phyloP scores from a whole-genome alignment of 768 basidiomycete genomes.

The Tricholoma matsutake region DNA sequence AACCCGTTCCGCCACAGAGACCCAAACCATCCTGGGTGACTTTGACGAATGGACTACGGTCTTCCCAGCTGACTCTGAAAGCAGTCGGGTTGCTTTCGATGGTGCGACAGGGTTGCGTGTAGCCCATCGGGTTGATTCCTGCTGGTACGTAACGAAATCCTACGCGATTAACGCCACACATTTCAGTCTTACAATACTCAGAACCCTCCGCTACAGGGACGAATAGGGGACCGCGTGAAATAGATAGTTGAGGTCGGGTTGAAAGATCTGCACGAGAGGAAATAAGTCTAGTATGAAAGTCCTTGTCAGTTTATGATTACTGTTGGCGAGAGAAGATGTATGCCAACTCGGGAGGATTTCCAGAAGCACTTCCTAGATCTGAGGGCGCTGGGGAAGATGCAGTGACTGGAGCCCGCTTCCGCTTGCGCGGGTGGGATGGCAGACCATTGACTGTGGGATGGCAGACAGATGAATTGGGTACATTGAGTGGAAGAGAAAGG shows the following conservation, averaged over 20 bases:
- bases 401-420: slow-evolving; percentile 51
- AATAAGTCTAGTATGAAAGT: slow-evolving; percentile 39
- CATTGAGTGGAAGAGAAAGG: slow-evolving; percentile 5
- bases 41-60: slow-evolving; percentile 77
- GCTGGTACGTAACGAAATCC: slow-evolving; percentile 82
- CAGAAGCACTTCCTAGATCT: slow-evolving; percentile 39
- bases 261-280: slow-evolving; percentile 67
- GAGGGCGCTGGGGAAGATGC: slow-evolving; percentile 60
- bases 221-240: slow-evolving; percentile 74
- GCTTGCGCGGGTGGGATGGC: slow-evolving; percentile 42
- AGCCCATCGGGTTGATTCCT: slow-evolving; percentile 61
- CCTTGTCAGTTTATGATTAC: slow-evolving; percentile 6
- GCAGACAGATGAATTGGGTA: slow-evolving; percentile 2
- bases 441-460: slow-evolving; percentile 11
- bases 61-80: slow-evolving; percentile 86
- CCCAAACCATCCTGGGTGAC: slow-evolving; percentile 77
- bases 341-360: slow-evolving; percentile 36
- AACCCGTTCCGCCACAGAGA: slow-evolving; percentile 82
- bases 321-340: slow-evolving; percentile 3
- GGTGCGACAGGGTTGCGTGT: slow-evolving; percentile 63
- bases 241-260: slow-evolving; percentile 64
- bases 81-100: slow-evolving; percentile 74
- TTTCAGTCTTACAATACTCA: slow-evolving; percentile 64
- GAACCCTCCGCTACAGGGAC: slow-evolving; percentile 53
- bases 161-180: slow-evolving; percentile 68